Conservation (phyloP, 1,284 basidiomycete species). For the Gomphus bonarii region DNA sequence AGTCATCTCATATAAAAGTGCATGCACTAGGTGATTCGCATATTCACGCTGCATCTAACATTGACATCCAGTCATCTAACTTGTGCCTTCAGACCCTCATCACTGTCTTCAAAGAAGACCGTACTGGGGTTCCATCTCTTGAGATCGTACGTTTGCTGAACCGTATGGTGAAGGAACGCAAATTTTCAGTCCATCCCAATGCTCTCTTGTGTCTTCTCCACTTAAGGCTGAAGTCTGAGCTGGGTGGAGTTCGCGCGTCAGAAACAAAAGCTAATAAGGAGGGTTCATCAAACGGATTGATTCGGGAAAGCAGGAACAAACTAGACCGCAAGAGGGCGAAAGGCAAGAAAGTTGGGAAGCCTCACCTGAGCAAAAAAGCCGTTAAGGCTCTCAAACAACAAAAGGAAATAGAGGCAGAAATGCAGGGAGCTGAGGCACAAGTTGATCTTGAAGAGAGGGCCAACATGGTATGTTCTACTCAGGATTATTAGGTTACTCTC, state of each 20-base stretch:
- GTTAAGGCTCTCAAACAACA: constrained; percentile 73
- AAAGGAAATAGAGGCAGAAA: constrained; percentile 79
- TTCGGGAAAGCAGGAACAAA: constrained; percentile 40
- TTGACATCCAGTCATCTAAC: constrained; percentile 53
- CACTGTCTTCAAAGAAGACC: constrained; percentile 73
- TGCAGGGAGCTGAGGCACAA: constrained; percentile 90
- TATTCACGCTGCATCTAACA: neutral
- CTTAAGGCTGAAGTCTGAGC: constrained; percentile 82
- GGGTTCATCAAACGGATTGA: constrained; percentile 27
- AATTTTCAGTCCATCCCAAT: constrained; percentile 84
- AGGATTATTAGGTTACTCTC: neutral
- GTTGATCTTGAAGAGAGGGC: constrained; percentile 89
- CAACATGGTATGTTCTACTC: constrained; percentile 48
- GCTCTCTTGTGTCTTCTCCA: constrained; percentile 81
- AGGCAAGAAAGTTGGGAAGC: constrained; percentile 50
- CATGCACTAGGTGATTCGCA: neutral
- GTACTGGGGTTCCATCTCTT: constrained; percentile 71
- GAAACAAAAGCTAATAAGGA: constrained; percentile 54
- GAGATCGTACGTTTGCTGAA: constrained; percentile 88
- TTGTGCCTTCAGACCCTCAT: constrained; percentile 76
- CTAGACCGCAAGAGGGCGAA: constrained; percentile 33
- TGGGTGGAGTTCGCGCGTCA: constrained; percentile 65
- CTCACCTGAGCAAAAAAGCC: constrained; percentile 83
- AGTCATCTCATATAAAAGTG: constrained; percentile 18
- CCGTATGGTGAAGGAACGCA: constrained; percentile 92